phyloP scores from a whole-genome alignment of 2,329 filamentous ascomycete genomes.

The Clonostachys rosea region DNA sequence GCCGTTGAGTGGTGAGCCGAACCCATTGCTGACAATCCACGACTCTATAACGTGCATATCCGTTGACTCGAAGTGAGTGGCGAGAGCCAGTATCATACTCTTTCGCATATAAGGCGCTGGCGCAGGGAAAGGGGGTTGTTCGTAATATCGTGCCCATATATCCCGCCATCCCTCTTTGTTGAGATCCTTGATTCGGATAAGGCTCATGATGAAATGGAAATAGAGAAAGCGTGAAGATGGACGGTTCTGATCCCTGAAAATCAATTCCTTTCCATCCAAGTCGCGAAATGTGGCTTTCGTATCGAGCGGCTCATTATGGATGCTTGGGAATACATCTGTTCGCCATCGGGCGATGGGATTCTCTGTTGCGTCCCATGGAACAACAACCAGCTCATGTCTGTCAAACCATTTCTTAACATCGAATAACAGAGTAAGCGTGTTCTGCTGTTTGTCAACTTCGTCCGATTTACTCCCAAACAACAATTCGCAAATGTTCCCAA shows the following conservation, averaged over 20 bases:
- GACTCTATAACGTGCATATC: background rate
- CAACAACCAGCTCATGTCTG: too few species aligned
- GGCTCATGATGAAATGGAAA: background rate
- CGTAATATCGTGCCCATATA: background rate
- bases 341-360: too few species aligned
- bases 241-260: background rate
- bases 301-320: too few species aligned
- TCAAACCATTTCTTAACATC: too few species aligned
- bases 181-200: background rate
- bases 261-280: too few species aligned
- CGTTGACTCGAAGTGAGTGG: background rate
- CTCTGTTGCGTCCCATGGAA: too few species aligned
- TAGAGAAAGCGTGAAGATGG: background rate
- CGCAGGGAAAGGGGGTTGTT: background rate
- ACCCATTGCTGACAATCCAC: background rate
- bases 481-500: too few species aligned
- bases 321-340: too few species aligned
- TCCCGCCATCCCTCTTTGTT: background rate
- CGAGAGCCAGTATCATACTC: background rate
- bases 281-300: too few species aligned
- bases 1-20: background rate
- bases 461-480: too few species aligned
- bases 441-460: too few species aligned
- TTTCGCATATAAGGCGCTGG: background rate
- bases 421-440: too few species aligned